Conservation (phyloP, 2,329 filamentous ascomycete genomes). For the Dothiorella sarmentorum region DNA sequence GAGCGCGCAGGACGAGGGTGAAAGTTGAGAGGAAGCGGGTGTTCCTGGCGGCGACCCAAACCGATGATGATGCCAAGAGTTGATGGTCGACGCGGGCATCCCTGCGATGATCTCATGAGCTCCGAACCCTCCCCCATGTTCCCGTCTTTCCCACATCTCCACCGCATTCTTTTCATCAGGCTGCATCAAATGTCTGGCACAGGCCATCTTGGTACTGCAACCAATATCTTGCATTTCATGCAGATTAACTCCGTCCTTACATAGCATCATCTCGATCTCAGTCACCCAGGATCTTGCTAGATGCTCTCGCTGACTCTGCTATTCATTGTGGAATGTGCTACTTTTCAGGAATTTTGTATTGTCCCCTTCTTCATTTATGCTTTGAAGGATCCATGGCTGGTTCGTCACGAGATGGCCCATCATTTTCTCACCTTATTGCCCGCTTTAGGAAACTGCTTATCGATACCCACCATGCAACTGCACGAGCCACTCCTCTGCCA, state of each 20-base stretch:
- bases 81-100: neutral
- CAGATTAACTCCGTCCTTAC: no score
- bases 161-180: neutral
- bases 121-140: neutral
- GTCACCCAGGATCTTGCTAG: no score
- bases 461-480: neutral
- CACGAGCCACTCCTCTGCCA: neutral
- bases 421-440: slow-evolving; percentile 22
- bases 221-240: no score
- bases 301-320: no score
- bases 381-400: no score
- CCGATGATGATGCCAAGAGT: slow-evolving; percentile 10
- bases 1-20: neutral
- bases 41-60: neutral
- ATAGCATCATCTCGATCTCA: no score
- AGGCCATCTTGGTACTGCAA: no score
- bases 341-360: no score
- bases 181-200: no score
- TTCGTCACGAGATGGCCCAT: no score
- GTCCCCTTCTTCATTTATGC: no score
- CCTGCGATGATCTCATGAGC: neutral
- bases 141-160: neutral
- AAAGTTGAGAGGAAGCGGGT: neutral
- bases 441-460: slow-evolving; percentile 17
- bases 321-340: no score